These are phyloP conservation scores for Alternaria alternata DNA, from an alignment of 2,329 filamentous ascomycete species.

Conservation along the genomic window DNA sequence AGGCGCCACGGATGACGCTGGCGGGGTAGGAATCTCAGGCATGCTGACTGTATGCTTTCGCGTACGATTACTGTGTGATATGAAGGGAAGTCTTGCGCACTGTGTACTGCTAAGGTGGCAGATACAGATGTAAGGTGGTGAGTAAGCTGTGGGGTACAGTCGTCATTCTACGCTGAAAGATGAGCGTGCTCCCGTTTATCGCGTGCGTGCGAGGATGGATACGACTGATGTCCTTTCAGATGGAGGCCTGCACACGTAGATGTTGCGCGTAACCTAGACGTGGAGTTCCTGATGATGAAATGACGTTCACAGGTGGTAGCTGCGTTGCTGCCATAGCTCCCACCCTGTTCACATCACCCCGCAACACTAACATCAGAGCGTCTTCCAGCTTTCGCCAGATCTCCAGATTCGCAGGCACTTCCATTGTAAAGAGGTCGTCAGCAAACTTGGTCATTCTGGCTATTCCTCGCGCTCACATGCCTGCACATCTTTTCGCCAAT, in stretches of 20 bases:
- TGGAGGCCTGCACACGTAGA: not conserved
- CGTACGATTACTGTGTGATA: not conserved
- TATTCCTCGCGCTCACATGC: not conserved
- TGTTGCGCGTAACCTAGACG: not conserved
- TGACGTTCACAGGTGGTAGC: slow-evolving; percentile 9
- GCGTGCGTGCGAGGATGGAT: not conserved
- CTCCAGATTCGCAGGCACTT: not conserved
- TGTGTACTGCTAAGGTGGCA: slow-evolving; percentile 21
- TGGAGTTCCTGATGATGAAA: not conserved
- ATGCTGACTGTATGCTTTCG: slow-evolving; percentile 7
- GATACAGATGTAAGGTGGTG: slow-evolving; percentile 11
- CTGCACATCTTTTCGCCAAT: not conserved
- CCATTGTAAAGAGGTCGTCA: not conserved
- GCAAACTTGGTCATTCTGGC: not conserved
- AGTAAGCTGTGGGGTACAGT: slow-evolving; percentile 22
- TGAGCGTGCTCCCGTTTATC: not conserved
- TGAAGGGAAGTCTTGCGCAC: not conserved
- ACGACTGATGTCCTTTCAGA: not conserved
- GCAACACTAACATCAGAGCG: not conserved
- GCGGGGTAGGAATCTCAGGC: slow-evolving; percentile 54
- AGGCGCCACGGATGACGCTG: slow-evolving; percentile 56
- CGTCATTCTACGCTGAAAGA: slow-evolving; percentile 25
- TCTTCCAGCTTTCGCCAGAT: not conserved
- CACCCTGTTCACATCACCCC: not conserved
- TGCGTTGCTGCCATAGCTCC: not conserved